These are phyloP conservation scores for Floccularia luteovirens DNA, from an alignment of 768 basidiomycete species.

Conservation along the genomic window DNA sequence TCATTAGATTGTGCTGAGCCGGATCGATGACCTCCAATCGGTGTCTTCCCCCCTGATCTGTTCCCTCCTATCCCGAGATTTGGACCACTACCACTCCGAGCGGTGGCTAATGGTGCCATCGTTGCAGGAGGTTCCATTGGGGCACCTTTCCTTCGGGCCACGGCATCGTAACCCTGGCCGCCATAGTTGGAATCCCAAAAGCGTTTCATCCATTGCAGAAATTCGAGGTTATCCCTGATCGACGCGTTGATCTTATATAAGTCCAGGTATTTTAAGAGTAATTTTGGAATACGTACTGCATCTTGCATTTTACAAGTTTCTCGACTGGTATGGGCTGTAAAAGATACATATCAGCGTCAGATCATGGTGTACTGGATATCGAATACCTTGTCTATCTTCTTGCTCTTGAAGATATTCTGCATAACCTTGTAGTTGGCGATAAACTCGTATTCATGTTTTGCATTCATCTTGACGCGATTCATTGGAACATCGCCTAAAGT, in stretches of 20 bases:
- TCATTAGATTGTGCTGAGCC: constrained; percentile 64
- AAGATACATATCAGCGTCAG: constrained; percentile 2
- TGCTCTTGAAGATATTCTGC: constrained; percentile 85
- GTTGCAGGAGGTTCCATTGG: constrained; percentile 74
- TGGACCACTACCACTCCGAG: constrained; percentile 24
- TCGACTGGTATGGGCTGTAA: constrained; percentile 91
- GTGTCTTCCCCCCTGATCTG: constrained; percentile 66
- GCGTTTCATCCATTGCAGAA: constrained; percentile 94
- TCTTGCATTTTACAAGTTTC: constrained; percentile 93
- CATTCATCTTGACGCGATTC: constrained; percentile 90
- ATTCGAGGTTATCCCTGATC: constrained; percentile 91
- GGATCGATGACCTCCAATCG: constrained; percentile 60
- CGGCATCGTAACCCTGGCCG: constrained; percentile 83
- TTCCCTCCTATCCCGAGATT: constrained; percentile 16
- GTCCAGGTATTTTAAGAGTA: not conserved
- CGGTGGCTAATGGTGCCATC: constrained; percentile 54
- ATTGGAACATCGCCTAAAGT: constrained; percentile 81
- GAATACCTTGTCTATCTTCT: constrained; percentile 88
- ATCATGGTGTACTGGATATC: constrained; percentile 8
- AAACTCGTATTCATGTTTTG: constrained; percentile 94
- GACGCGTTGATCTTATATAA: constrained; percentile 2
- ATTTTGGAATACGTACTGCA: constrained; percentile 66
- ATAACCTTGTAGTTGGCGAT: constrained; percentile 93
- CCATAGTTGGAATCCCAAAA: constrained; percentile 93
- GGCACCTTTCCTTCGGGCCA: constrained; percentile 71